These are phyloP conservation scores for Coelastrella sp. DNA, from an alignment of 139 green algal species.

Conservation along the genomic window DNA sequence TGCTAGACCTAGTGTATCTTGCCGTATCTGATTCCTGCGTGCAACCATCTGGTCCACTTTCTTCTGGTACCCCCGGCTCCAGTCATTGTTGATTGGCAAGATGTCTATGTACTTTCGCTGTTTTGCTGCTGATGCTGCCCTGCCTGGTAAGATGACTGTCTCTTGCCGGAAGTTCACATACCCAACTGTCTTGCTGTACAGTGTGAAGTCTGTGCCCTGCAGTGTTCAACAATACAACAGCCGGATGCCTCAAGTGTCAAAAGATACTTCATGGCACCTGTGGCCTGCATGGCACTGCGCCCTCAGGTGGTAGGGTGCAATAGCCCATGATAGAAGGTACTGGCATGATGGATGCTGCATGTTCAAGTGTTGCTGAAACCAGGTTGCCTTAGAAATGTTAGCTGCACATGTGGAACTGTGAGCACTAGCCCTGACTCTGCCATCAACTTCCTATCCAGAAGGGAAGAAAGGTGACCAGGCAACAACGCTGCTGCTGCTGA, in stretches of 20 bases:
- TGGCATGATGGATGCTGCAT: too few relatives aligned
- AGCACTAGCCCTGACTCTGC: too few relatives aligned
- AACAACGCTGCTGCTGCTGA: too few relatives aligned
- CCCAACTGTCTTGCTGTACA: slow-evolving; percentile 84
- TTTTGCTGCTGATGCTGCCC: neutral
- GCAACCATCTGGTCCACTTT: slow-evolving; percentile 38
- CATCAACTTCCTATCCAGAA: too few relatives aligned
- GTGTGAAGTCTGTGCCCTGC: slow-evolving; percentile 88
- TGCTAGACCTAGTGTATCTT: slow-evolving; percentile 1
- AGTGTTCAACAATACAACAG: neutral
- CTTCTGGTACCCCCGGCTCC: slow-evolving; percentile 47
- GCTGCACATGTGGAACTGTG: too few relatives aligned
- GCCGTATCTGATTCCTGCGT: slow-evolving; percentile 8
- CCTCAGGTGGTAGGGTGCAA: neutral
- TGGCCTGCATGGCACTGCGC: too few relatives aligned
- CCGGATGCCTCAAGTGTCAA: neutral
- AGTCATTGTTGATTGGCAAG: slow-evolving; percentile 53
- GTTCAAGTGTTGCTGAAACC: too few relatives aligned
- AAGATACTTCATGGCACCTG: too few relatives aligned
- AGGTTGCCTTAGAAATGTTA: too few relatives aligned
- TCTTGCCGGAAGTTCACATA: slow-evolving; percentile 73
- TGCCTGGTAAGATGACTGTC: slow-evolving; percentile 8
- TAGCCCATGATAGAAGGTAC: neutral
- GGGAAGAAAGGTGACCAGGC: too few relatives aligned
- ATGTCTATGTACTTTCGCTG: slow-evolving; percentile 52